Percentiles rank a stretch among this genome's conserved stretches.
Evolutionary conservation across 345 rosid species (phyloP).

Genomic region (Erucastrum elatum): DNA sequence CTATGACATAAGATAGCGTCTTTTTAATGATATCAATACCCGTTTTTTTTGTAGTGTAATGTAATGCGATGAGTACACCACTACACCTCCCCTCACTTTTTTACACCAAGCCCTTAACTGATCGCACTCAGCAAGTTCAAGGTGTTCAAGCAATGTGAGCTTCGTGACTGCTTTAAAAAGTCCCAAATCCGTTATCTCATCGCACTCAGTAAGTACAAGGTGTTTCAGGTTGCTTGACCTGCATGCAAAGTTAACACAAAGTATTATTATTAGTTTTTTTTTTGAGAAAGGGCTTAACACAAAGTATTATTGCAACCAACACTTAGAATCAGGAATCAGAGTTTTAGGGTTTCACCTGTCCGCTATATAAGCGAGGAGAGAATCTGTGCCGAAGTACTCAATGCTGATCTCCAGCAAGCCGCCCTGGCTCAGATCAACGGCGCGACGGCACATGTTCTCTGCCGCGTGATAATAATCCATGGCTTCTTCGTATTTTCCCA

Average conservation of each 20-base stretch:
- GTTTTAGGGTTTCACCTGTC: constrained; percentile 36
- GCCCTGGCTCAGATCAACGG: constrained; percentile 59
- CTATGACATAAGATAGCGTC: no score
- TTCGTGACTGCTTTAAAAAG: constrained; percentile 4
- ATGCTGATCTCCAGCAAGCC: constrained; percentile 45
- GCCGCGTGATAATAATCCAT: background rate
- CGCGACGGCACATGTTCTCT: constrained; percentile 41
- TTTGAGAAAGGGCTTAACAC: no score
- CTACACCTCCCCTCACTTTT: no score
- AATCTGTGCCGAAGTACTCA: constrained; percentile 34
- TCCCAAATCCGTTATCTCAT: background rate
- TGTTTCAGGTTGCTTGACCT: constrained; percentile 41
- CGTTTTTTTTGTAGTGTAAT: no score
- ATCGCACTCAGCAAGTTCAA: constrained; percentile 1
- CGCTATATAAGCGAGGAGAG: constrained; percentile 50
- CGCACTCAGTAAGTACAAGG: constrained; percentile 40
- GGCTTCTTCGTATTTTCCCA: background rate
- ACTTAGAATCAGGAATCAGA: background rate
- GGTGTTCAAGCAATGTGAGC: constrained; percentile 5
- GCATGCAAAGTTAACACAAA: background rate
- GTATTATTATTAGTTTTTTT: no score
- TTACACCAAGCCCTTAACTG: no score
- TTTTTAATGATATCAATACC: no score
- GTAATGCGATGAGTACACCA: no score
- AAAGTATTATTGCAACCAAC: no score